Evolutionary conservation across 305 asterid genomes (phyloP).

Genomic region (Rubia peregrina): DNA sequence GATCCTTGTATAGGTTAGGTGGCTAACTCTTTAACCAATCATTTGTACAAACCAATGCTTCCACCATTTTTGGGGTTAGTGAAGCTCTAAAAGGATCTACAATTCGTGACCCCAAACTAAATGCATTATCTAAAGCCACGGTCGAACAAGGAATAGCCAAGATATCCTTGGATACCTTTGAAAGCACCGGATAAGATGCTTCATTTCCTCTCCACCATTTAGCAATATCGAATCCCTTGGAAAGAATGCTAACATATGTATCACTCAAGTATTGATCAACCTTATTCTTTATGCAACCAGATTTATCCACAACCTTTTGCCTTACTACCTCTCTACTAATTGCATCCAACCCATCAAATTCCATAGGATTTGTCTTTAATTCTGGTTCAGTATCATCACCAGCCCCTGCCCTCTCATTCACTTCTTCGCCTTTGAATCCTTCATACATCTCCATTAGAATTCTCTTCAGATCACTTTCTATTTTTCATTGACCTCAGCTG

Average conservation of each 20-base stretch:
- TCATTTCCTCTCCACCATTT: constrained; percentile 3
- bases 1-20: background rate
- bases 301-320: background rate
- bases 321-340: background rate
- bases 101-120: background rate
- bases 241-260: background rate
- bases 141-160: background rate
- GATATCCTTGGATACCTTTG: background rate
- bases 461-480: background rate
- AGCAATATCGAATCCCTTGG: constrained; percentile 1
- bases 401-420: background rate
- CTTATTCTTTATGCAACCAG: background rate
- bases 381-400: background rate
- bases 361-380: background rate
- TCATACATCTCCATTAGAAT: background rate
- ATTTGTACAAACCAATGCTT: background rate
- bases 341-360: background rate
- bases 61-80: background rate
- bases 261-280: background rate
- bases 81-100: no score
- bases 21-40: constrained; percentile 3
- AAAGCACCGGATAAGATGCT: background rate
- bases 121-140: background rate
- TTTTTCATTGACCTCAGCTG: background rate
- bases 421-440: background rate